phyloP scores from a whole-genome alignment of 2,329 filamentous ascomycete species.

The Exophiala sp. region DNA sequence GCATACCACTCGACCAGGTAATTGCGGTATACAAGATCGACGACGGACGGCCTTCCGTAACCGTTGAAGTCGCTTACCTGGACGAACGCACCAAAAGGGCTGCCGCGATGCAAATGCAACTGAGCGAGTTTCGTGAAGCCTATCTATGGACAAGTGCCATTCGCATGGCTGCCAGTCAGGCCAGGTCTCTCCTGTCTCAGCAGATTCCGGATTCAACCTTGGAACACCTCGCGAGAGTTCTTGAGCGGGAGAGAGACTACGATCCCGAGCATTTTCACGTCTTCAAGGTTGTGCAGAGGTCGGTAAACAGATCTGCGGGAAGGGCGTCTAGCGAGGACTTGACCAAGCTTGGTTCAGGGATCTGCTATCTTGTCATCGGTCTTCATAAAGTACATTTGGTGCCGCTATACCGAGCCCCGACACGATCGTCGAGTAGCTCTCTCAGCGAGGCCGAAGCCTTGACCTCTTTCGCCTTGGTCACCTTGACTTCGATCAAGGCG shows the following conservation, averaged over 20 bases:
- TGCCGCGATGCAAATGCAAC: slow-evolving; percentile 58
- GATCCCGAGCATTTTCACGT: slow-evolving; percentile 61
- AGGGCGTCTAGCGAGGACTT: slow-evolving; percentile 61
- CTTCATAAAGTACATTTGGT: slow-evolving; percentile 64
- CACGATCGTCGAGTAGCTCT: slow-evolving; percentile 51
- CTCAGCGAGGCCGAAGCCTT: slow-evolving; percentile 47
- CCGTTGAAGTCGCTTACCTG: slow-evolving; percentile 61
- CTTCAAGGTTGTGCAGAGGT: slow-evolving; percentile 62
- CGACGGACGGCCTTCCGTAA: slow-evolving; percentile 60
- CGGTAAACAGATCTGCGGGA: slow-evolving; percentile 50
- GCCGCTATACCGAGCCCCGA: slow-evolving; percentile 55
- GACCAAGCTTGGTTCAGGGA: slow-evolving; percentile 57
- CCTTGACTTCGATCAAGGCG: slow-evolving; percentile 54
- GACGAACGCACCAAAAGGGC: slow-evolving; percentile 59
- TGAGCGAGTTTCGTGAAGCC: slow-evolving; percentile 58
- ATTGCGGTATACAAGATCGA: slow-evolving; percentile 63
- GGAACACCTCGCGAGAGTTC: slow-evolving; percentile 55
- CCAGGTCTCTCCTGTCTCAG: slow-evolving; percentile 30
- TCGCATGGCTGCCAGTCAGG: slow-evolving; percentile 47
- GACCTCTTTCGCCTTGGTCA: slow-evolving; percentile 58
- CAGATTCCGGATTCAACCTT: slow-evolving; percentile 51
- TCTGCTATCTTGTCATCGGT: slow-evolving; percentile 64
- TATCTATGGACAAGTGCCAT: slow-evolving; percentile 60
- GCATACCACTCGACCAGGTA: slow-evolving; percentile 58
- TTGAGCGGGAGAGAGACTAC: slow-evolving; percentile 64